Conservation (phyloP, 2,329 filamentous ascomycete species). For the Trichoderma simmonsii region DNA sequence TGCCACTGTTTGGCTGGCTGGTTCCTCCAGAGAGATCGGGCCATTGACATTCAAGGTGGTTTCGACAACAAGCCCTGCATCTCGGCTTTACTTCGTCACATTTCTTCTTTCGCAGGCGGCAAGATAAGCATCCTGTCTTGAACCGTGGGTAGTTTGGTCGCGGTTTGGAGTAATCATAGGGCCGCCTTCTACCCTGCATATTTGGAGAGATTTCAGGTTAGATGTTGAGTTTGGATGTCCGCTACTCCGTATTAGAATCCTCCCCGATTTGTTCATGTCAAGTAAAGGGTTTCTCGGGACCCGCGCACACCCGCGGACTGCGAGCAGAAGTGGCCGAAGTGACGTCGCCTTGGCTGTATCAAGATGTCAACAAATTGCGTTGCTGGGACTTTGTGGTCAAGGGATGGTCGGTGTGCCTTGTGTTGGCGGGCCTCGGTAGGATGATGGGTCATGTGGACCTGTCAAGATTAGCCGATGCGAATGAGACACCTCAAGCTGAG, state of each 20-base stretch:
- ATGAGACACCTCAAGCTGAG: neutral
- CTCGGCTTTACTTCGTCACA: conserved; percentile 37
- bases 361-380: neutral
- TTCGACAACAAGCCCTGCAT: conserved; percentile 32
- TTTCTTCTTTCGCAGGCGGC: conserved; percentile 40
- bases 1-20: neutral
- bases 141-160: neutral
- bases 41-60: conserved; percentile 25
- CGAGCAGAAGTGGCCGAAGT: neutral
- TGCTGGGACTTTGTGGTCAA: neutral
- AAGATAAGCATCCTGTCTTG: conserved; percentile 36
- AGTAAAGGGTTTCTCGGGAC: neutral
- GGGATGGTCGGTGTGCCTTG: neutral
- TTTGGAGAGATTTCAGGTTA: neutral
- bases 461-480: neutral
- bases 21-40: neutral
- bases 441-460: neutral
- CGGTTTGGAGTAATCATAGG: conserved; percentile 19
- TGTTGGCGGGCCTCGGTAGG: neutral
- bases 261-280: neutral
- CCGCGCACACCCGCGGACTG: neutral
- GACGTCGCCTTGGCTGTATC: neutral
- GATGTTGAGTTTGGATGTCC: neutral
- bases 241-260: neutral
- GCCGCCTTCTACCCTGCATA: neutral